These are phyloP conservation scores for Plectosphaerella plurivora DNA, from an alignment of 2,329 filamentous ascomycete species.

Conservation along the genomic window DNA sequence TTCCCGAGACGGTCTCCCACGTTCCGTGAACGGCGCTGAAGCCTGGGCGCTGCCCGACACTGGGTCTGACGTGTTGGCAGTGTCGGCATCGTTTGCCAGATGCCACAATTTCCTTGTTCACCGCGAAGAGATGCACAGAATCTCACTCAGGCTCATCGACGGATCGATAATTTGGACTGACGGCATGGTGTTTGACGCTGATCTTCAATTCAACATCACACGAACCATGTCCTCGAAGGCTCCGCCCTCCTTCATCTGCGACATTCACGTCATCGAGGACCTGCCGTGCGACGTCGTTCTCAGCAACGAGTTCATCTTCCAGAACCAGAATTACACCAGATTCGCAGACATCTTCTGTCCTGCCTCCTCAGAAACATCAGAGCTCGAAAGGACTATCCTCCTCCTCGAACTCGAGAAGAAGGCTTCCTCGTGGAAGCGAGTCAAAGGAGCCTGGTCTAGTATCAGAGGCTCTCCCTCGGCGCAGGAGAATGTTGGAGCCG, in stretches of 20 bases:
- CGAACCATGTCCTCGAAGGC: neutral
- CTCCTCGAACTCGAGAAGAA: no score
- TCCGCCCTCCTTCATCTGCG: neutral
- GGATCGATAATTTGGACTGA: slow-evolving; percentile 3
- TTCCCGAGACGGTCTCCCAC: neutral
- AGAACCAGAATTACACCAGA: slow-evolving; percentile 4
- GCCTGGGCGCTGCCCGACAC: slow-evolving; percentile 7
- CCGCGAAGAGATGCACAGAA: neutral
- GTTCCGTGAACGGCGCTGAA: slow-evolving; percentile 2
- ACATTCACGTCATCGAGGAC: slow-evolving; percentile 7
- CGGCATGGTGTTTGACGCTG: slow-evolving; percentile 4
- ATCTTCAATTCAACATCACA: slow-evolving; percentile 3
- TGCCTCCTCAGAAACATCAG: neutral
- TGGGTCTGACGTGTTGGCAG: neutral
- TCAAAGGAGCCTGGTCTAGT: no score
- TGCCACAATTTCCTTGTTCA: neutral
- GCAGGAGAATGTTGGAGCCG: no score
- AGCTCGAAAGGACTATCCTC: no score
- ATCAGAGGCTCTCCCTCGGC: no score
- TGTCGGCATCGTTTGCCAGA: no score
- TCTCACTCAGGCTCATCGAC: slow-evolving; percentile 3
- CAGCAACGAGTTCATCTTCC: slow-evolving; percentile 9
- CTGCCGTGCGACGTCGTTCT: slow-evolving; percentile 7
- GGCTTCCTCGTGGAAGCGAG: no score
- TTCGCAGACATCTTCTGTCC: slow-evolving; percentile 11